phyloP scores from a whole-genome alignment of 2,329 filamentous ascomycete genomes.

The Paramyrothecium sp. region DNA sequence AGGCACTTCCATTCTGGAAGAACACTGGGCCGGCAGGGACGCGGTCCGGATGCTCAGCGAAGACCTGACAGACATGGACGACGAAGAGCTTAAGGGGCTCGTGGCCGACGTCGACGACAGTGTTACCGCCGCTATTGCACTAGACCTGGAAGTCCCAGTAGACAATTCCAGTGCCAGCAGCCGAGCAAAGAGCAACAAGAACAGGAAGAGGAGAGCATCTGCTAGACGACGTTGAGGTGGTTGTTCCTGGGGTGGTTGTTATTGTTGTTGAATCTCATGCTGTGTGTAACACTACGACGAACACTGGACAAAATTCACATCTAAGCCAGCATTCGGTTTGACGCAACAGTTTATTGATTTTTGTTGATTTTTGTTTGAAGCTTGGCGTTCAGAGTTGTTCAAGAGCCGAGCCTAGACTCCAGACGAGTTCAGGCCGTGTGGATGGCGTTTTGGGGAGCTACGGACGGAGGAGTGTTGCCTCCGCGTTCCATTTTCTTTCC shows the following conservation, averaged over 20 bases:
- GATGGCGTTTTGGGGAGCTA: no score
- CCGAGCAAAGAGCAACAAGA: slow-evolving; percentile 26
- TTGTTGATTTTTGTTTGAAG: no score
- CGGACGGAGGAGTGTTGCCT: no score
- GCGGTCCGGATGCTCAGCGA: slow-evolving; percentile 71
- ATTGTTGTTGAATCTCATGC: no score
- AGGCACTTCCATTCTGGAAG: slow-evolving; percentile 77
- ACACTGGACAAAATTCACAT: no score
- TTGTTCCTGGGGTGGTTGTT: not conserved
- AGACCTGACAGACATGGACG: slow-evolving; percentile 87
- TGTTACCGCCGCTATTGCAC: slow-evolving; percentile 20
- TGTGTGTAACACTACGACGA: no score
- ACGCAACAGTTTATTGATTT: no score
- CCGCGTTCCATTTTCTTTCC: no score
- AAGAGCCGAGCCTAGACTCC: no score
- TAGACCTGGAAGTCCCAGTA: slow-evolving; percentile 21
- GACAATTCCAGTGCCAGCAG: slow-evolving; percentile 21
- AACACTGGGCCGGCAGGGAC: slow-evolving; percentile 66
- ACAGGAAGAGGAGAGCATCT: not conserved
- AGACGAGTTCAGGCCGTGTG: no score
- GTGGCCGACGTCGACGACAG: slow-evolving; percentile 51
- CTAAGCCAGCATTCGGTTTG: no score
- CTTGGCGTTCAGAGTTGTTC: no score
- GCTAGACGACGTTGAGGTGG: not conserved
- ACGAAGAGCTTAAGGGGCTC: slow-evolving; percentile 79